A percentile compares a stretch with the other conserved stretches of the same genome.
These are phyloP conservation scores for Floccularia luteovirens DNA, from an alignment of 768 basidiomycete genomes.

Conservation along the genomic window DNA sequence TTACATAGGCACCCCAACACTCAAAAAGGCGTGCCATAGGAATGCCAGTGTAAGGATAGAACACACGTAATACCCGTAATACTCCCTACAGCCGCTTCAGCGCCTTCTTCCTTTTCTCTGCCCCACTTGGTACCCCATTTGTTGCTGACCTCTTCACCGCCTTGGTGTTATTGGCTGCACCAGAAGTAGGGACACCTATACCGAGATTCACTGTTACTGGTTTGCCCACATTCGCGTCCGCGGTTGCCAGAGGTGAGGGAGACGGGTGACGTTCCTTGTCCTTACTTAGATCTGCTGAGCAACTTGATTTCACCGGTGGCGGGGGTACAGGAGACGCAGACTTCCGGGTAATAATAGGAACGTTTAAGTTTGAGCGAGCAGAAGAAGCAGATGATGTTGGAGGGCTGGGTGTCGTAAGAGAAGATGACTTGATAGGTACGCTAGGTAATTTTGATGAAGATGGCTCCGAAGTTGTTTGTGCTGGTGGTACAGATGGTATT, in stretches of 20 bases:
- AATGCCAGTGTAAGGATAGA: no score
- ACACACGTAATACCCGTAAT: no score
- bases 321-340: constrained; percentile 35
- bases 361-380: constrained; percentile 20
- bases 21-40: no score
- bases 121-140: constrained; percentile 38
- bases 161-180: constrained; percentile 37
- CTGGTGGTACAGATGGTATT: constrained; percentile 19
- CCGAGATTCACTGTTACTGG: constrained; percentile 20
- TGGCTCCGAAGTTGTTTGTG: constrained; percentile 21
- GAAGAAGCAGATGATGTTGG: constrained; percentile 11
- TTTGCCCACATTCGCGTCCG: constrained; percentile 59
- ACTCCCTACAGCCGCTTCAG: constrained; percentile 70
- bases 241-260: constrained; percentile 62
- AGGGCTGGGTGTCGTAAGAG: constrained; percentile 13
- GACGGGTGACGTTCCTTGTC: constrained; percentile 58
- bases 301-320: constrained; percentile 30
- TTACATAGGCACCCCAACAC: no score
- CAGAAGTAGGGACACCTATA: constrained; percentile 22
- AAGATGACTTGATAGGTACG: constrained; percentile 12
- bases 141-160: constrained; percentile 65
- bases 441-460: constrained; percentile 12
- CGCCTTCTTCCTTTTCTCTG: constrained; percentile 86
- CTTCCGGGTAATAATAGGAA: constrained; percentile 37
- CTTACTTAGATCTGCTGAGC: constrained; percentile 29